Evolutionary conservation across 2,329 filamentous ascomycete species (phyloP), one percentile per base, ranked within the genome.

Genomic region (Talaromyces sp.): DNA sequence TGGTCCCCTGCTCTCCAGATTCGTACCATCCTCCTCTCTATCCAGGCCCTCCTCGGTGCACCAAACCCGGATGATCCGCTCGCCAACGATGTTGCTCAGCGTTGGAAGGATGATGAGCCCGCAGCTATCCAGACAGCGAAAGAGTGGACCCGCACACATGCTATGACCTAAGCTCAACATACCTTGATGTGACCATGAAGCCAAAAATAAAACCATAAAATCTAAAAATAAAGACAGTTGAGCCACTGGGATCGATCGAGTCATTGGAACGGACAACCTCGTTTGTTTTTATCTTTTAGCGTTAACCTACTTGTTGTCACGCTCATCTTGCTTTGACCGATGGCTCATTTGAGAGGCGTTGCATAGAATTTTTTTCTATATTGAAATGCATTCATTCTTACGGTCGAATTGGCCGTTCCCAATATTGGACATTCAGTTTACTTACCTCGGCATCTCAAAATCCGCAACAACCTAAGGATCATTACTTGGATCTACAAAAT

Each of bases 1-100:
- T 99, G 94, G 94, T 97, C 93, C 19, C 94, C 94, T 4, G 94
- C 95, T 13, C 84, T 99, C 29, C 94, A 99, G 76, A 99, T 99
- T 71, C 88, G 94, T 60, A 99, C 94, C 6, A 99, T 99, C 63
- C 85, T 99, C n/a, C 86, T 99, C 49, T 97, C 93, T 9, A 99
- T 99, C 71, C 95, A 99, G 75, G 94, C 94, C 46, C 83, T 99
- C 20, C 86, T 99, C 13, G 94, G 94, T 40, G 93, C 94, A 5
- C 94, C 94, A 13, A 99, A 99, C 75, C 94, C 95, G 27, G 94
- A 99, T 68, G 94, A 99, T 70, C 95, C 94, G n/a, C 85, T 99
- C 37, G 95, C 94, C 45, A 95, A 96, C 70, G 93, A 99, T 62
- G 94, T 99, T 37, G 94, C 94, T 32, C 95, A 97, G 80, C 87